Evolutionary conservation across 192 early-diverging fungal genomes (phyloP).

Genomic region (Pilaira anomala): DNA sequence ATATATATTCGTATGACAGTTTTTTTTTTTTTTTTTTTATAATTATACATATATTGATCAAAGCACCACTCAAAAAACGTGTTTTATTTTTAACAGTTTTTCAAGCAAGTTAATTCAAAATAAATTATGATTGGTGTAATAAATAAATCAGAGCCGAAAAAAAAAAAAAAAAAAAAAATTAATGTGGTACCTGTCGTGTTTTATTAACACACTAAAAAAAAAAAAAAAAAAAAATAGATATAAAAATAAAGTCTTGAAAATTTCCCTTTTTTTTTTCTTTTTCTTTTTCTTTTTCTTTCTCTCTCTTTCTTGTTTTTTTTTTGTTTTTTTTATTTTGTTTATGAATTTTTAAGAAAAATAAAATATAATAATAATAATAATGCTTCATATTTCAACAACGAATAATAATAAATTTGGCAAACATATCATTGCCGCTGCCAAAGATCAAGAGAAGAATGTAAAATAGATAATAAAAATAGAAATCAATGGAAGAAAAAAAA

Average conservation of each 20-base stretch:
- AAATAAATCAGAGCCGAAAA: too few species aligned
- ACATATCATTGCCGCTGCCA: slow-evolving; percentile 15
- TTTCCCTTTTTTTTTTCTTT: too few species aligned
- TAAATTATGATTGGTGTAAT: too few species aligned
- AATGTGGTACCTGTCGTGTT: neutral
- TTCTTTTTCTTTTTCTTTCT: slow-evolving; percentile 1
- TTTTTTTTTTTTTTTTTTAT: too few species aligned
- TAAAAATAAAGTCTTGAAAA: too few species aligned
- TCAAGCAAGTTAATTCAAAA: neutral
- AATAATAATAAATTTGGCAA: slow-evolving; percentile 10
- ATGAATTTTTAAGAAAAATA: neutral
- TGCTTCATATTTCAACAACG: slow-evolving; percentile 8
- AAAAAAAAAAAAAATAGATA: too few species aligned
- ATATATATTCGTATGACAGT: neutral
- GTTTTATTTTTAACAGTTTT: slow-evolving; percentile 5
- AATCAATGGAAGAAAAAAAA: neutral
- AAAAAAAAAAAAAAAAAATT: too few species aligned
- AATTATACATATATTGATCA: too few species aligned
- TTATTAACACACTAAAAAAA: neutral
- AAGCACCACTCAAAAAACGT: neutral
- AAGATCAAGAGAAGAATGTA: slow-evolving; percentile 12
- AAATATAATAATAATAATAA: slow-evolving; percentile 6
- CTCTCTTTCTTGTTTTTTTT: neutral
- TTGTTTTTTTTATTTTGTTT: neutral
- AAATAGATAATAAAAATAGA: too few species aligned